Base-by-base conservation (phyloP, 2,329 filamentous ascomycete genomes). In the Alternaria longipes region DNA sequence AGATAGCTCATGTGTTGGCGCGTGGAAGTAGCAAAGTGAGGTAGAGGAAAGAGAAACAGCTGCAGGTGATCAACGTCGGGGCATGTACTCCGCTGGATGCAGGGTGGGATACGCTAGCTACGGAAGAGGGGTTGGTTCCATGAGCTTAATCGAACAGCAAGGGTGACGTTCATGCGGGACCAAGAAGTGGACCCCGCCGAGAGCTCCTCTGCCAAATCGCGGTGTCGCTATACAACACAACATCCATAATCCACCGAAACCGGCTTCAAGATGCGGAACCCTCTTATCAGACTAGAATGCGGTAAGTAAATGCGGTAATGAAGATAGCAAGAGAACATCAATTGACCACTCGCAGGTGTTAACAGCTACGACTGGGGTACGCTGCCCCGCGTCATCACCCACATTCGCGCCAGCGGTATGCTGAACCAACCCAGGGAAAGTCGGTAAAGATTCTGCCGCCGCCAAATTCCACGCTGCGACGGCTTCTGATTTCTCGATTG, bases 341-440 rank as follows among this genome's bases (percentile, higher is more conserved):
- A 59, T 70, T 74, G 69, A 74, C 67, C 64, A 69, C n/a, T 55
- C 61, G n/a, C 64, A 90, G 95, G 94, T 75, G 93, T 97, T 76
- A 98, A 98, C 81, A 97, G 94, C 80, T 99, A 99, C 79, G 95
- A 97, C 83, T 99, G 95, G 95, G 95, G 88, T 89, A 80, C 69
- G 83, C 55, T 62, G 63, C 67, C 73, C 70, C 67, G 61, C 69
- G 65, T 64, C 60, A 62, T 61, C 58, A 68, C 59, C 57, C 56
- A 60, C 36, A 46, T 40, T 54, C 42, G 56, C 57, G 41, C 45
- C 55, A 63, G 62, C 66, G 53, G 53, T 57, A 69, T 68, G 64
- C 72, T 79, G 64, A 76, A 71, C 63, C 59, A 60, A 45, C 66
- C 49, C 68, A 90, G 87, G 94, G 68, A 99, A 99, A 85, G 87